Conservation (phyloP, 768 basidiomycete species). For the Daedalea quercina region DNA sequence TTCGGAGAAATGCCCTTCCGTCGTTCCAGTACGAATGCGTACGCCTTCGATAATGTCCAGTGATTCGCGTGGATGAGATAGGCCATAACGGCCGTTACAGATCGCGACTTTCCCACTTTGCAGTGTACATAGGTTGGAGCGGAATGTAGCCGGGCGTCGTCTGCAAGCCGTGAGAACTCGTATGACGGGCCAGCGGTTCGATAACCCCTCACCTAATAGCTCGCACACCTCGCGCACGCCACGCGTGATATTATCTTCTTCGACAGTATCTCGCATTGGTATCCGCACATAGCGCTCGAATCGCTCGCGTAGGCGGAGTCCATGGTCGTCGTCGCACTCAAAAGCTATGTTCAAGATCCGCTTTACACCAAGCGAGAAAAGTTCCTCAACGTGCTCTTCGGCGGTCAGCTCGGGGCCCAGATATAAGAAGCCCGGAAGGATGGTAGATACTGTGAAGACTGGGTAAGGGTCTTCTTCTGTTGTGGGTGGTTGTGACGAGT, state of each 20-base stretch:
- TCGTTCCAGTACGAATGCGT: constrained; percentile 86
- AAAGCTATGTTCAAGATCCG: constrained; percentile 87
- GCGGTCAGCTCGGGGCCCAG: constrained; percentile 83
- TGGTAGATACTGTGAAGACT: constrained; percentile 79
- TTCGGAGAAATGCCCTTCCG: constrained; percentile 95
- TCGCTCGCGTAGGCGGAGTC: constrained; percentile 52
- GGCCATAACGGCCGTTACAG: constrained; percentile 94
- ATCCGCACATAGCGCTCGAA: constrained; percentile 86
- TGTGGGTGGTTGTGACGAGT: constrained; percentile 50
- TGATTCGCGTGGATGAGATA: constrained; percentile 97
- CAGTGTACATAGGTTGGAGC: constrained; percentile 94
- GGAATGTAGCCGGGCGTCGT: constrained; percentile 86
- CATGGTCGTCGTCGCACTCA: constrained; percentile 85
- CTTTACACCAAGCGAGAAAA: constrained; percentile 72
- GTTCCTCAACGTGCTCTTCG: constrained; percentile 67
- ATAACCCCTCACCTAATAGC: constrained; percentile 57
- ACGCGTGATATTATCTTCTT: constrained; percentile 81
- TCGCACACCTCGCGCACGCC: constrained; percentile 84
- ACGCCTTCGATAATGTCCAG: constrained; percentile 90
- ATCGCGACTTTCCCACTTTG: constrained; percentile 92
- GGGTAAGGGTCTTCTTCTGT: constrained; percentile 50
- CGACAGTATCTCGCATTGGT: constrained; percentile 92
- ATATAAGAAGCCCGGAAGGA: constrained; percentile 86
- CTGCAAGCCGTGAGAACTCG: constrained; percentile 31
- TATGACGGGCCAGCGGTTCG: not conserved